Evolutionary conservation across 2,329 filamentous ascomycete species (phyloP).

Genomic region (Nothophoma quercina): DNA sequence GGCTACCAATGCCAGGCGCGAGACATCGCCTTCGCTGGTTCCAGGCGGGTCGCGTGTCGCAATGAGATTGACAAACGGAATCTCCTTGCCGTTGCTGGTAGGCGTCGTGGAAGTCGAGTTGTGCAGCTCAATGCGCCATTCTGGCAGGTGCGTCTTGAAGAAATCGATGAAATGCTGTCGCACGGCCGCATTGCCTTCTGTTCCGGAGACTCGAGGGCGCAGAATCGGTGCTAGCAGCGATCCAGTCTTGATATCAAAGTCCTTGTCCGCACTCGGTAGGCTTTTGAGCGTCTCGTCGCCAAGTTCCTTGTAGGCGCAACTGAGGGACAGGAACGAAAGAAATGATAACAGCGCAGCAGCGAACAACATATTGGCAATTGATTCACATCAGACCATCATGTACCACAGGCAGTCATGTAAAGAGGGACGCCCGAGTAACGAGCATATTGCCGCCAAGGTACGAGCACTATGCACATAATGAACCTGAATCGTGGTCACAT

Average conservation of each 20-base stretch:
- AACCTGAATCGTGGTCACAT: conserved; percentile 34
- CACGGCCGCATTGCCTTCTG: conserved; percentile 75
- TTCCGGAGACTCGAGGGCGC: conserved; percentile 86
- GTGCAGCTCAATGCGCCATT: conserved; percentile 83
- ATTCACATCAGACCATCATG: conserved; percentile 23
- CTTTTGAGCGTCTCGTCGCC: conserved; percentile 76
- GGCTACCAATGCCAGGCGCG: conserved; percentile 84
- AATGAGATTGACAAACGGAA: conserved; percentile 89
- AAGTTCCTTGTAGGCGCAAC: conserved; percentile 65
- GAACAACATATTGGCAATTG: conserved; percentile 26
- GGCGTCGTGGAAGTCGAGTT: conserved; percentile 89
- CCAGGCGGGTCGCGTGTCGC: conserved; percentile 91
- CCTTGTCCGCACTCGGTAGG: conserved; percentile 72
- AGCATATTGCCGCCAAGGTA: conserved; percentile 20
- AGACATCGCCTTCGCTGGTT: conserved; percentile 75
- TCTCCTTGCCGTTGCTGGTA: conserved; percentile 71
- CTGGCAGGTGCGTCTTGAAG: conserved; percentile 77
- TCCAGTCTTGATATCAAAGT: conserved; percentile 83
- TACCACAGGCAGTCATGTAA: conserved; percentile 4
- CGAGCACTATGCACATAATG: neutral
- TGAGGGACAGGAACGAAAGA: conserved; percentile 34
- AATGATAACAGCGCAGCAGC: conserved; percentile 33
- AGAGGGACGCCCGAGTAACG: conserved; percentile 1
- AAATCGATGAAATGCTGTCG: conserved; percentile 86
- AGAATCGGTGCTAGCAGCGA: conserved; percentile 85